These are phyloP conservation scores for Venturia aucupariae DNA, from an alignment of 2,329 filamentous ascomycete species.

Conservation along the genomic window DNA sequence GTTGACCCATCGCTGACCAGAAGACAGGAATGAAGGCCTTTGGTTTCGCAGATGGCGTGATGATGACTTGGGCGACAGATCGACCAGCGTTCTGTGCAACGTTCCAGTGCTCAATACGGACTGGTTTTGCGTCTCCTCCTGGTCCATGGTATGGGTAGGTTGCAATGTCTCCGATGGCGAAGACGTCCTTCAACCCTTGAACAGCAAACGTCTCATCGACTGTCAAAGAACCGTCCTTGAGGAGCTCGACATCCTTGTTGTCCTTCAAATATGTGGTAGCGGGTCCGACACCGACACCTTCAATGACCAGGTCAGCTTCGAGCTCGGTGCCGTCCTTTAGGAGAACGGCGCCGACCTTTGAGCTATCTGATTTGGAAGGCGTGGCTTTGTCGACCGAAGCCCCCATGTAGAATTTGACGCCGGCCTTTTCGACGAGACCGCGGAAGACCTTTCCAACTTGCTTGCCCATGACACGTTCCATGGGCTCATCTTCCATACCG, in stretches of 20 bases:
- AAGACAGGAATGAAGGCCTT: constrained; percentile 86
- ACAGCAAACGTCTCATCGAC: constrained; percentile 76
- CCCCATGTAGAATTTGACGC: constrained; percentile 78
- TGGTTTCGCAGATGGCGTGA: constrained; percentile 50
- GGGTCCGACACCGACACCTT: constrained; percentile 81
- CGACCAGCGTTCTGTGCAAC: constrained; percentile 91
- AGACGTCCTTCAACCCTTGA: constrained; percentile 69
- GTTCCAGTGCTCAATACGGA: constrained; percentile 97
- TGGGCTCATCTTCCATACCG: constrained; percentile 76
- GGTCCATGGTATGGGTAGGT: constrained; percentile 91
- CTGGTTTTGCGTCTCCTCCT: constrained; percentile 60
- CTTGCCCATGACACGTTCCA: constrained; percentile 77
- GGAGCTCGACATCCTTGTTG: constrained; percentile 60
- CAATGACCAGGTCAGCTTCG: constrained; percentile 79
- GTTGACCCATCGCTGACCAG: constrained; percentile 86
- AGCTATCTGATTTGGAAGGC: constrained; percentile 56
- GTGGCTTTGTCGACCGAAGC: constrained; percentile 77
- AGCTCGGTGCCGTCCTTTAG: constrained; percentile 81
- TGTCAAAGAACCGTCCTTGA: constrained; percentile 75
- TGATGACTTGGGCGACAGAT: constrained; percentile 67
- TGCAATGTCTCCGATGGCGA: constrained; percentile 89
- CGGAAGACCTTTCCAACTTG: constrained; percentile 75
- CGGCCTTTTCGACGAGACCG: constrained; percentile 69
- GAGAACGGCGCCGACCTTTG: constrained; percentile 67
- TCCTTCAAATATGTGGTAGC: constrained; percentile 73